A percentile compares a stretch with the other conserved stretches of the same genome.
These are phyloP conservation scores for Pyrus communis DNA, from an alignment of 306 rosid genomes.

Conservation along the genomic window DNA sequence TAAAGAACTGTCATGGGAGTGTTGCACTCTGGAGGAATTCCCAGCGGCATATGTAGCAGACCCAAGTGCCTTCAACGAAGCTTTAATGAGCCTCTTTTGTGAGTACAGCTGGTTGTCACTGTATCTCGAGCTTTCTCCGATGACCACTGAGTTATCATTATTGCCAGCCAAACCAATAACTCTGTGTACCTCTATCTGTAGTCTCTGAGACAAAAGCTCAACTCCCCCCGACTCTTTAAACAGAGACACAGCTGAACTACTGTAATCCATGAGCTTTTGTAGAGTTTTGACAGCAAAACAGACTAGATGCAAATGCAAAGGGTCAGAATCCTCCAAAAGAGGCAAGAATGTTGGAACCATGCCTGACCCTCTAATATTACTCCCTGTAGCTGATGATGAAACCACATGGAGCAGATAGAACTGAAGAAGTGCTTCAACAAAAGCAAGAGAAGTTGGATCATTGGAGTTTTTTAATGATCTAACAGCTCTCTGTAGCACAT, in stretches of 20 bases:
- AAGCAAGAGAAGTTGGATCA: constrained; percentile 85
- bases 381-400: constrained; percentile 89
- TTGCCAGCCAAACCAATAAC: constrained; percentile 58
- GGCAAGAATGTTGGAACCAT: constrained; percentile 99
- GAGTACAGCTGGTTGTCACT: constrained; percentile 59
- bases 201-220: constrained; percentile 85
- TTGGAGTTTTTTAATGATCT: constrained; percentile 65
- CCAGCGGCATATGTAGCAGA: constrained; percentile 86
- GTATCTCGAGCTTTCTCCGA: constrained; percentile 66
- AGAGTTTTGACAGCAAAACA: constrained; percentile 94
- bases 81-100: constrained; percentile 84
- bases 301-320: constrained; percentile 78
- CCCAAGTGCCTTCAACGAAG: constrained; percentile 88
- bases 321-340: constrained; percentile 89
- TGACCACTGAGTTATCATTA: constrained; percentile 38
- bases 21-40: constrained; percentile 60
- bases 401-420: constrained; percentile 93
- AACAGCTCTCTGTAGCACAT: constrained; percentile 92
- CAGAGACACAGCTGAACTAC: constrained; percentile 88
- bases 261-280: constrained; percentile 95
- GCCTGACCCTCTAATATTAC: constrained; percentile 85
- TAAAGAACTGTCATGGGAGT: constrained; percentile 59
- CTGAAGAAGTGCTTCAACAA: constrained; percentile 97
- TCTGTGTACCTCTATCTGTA: constrained; percentile 73
- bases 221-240: constrained; percentile 94